Evolutionary conservation across 306 rosid species (phyloP).

Genomic region (Vigna mungo): DNA sequence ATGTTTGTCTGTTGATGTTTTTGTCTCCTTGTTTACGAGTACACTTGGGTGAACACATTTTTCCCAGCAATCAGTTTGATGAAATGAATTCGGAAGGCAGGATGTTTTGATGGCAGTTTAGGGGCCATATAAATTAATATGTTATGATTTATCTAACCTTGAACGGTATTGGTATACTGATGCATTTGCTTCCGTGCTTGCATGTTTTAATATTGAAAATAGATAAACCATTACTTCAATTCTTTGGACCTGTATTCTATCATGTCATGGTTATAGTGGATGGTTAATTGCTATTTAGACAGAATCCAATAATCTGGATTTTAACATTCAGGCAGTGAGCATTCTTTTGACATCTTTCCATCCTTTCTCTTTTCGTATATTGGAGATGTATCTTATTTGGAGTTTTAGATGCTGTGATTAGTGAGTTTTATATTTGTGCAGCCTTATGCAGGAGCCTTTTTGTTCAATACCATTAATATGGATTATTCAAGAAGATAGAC

Average conservation of each 20-base stretch:
- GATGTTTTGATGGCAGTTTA: conserved; percentile 41
- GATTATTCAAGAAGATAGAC: conserved; percentile 92
- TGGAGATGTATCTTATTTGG: conserved; percentile 31
- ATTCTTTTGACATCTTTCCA: conserved; percentile 33
- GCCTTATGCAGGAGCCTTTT: conserved; percentile 99
- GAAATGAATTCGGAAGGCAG: conserved; percentile 31
- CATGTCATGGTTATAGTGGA: conserved; percentile 3
- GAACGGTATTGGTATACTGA: conserved; percentile 9
- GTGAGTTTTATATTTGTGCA: conserved; percentile 89
- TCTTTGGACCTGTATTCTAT: conserved; percentile 22
- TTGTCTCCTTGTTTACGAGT: neutral
- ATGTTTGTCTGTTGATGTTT: conserved; percentile 10
- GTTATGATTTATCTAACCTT: conserved; percentile 19
- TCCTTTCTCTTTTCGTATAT: conserved; percentile 29
- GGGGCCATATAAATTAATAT: conserved; percentile 4
- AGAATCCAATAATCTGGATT: conserved; percentile 17
- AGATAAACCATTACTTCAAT: conserved; percentile 16
- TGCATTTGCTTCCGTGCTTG: neutral
- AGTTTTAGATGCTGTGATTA: conserved; percentile 63
- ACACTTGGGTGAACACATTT: neutral
- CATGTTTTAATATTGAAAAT: conserved; percentile 21
- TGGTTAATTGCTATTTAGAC: conserved; percentile 2
- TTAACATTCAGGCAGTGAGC: conserved; percentile 27
- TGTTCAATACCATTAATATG: conserved; percentile 90
- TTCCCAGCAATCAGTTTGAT: conserved; percentile 2